phyloP scores from a whole-genome alignment of 2,329 filamentous ascomycete species.

The Talaromyces sp. region DNA sequence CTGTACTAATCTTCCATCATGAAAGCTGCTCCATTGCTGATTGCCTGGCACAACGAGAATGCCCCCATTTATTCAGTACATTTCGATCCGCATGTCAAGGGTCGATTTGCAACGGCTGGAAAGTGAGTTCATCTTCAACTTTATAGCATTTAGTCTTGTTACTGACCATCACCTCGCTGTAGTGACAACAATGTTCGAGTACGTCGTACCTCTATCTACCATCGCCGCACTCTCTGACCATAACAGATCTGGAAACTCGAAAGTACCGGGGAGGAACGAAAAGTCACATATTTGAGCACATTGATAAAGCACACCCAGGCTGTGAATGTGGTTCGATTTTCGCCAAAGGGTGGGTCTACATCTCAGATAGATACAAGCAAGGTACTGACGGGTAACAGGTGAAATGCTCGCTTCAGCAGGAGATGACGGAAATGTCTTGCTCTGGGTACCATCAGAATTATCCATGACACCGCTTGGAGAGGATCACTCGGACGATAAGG shows the following conservation, averaged over 20 bases:
- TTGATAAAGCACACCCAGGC: slow-evolving; percentile 92
- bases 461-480: slow-evolving; percentile 71
- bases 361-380: not conserved
- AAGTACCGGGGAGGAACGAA: slow-evolving; percentile 76
- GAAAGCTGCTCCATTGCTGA: slow-evolving; percentile 94
- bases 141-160: not conserved
- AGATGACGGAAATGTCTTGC: slow-evolving; percentile 93
- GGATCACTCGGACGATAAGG: slow-evolving; percentile 86
- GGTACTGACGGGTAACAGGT: slow-evolving; percentile 55
- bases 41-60: slow-evolving; percentile 98
- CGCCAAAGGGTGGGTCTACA: slow-evolving; percentile 68
- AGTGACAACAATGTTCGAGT: slow-evolving; percentile 90
- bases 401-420: slow-evolving; percentile 92
- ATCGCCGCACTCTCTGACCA: slow-evolving; percentile 35
- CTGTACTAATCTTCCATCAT: slow-evolving; percentile 52
- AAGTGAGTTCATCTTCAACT: slow-evolving; percentile 47
- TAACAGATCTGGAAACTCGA: slow-evolving; percentile 86
- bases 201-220: slow-evolving; percentile 28
- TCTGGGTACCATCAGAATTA: slow-evolving; percentile 87
- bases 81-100: slow-evolving; percentile 90
- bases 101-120: slow-evolving; percentile 85
- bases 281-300: slow-evolving; percentile 87
- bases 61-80: slow-evolving; percentile 95
- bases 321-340: slow-evolving; percentile 96
- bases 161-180: slow-evolving; percentile 21